Evolutionary conservation across 495 filamentous ascomycete genomes (phyloP), one percentile per base, ranked within the genome.

Genomic region (Aspergillus cavernicola): DNA sequence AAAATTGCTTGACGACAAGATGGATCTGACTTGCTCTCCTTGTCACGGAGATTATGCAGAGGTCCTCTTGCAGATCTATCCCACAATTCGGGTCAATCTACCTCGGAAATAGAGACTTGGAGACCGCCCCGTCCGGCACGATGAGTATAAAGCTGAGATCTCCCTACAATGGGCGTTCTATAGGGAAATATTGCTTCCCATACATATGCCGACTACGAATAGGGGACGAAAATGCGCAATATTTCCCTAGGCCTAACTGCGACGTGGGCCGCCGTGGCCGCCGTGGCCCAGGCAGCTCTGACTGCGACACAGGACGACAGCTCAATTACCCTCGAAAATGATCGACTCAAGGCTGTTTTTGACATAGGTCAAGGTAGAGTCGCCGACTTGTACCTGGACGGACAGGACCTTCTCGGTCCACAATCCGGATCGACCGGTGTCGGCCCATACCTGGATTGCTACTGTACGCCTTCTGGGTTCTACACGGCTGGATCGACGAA

Each of bases 361-460:
- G 60, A 66, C 28, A 80, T 79, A 57, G 62, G 54, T 5, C 70
- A 32, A 15, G 77, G 77, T 0, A 69, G 69, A 13, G 65, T 80
- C 24, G 57, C 68, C 2, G 61, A 70, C 22, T 57, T 80, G 0
- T 57, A 59, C 19, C 71, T 81, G 5, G 79, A 80, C 43, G 71
- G 69, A 2, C 67, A 78, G 50, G 75, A 82, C 49, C 65, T 82
- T 5, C 61, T 83, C 6, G 75, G 78, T 13, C 55, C 69, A 1
- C 59, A 67, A 10, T 71, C 66, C 5, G 74, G 77, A 1, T 74
- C 66, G 6, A 69, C 62, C 5, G 78, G 80, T 6, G 68, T 76
- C 38, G 77, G 77, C 0, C 72, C 77, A 1, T 81, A 83, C 51
- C 71, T 83, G 13, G 80, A 82, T 55, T 83, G 80, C 57, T 82